Base-by-base conservation (phyloP, 345 rosid species). In the Firmiana major region DNA sequence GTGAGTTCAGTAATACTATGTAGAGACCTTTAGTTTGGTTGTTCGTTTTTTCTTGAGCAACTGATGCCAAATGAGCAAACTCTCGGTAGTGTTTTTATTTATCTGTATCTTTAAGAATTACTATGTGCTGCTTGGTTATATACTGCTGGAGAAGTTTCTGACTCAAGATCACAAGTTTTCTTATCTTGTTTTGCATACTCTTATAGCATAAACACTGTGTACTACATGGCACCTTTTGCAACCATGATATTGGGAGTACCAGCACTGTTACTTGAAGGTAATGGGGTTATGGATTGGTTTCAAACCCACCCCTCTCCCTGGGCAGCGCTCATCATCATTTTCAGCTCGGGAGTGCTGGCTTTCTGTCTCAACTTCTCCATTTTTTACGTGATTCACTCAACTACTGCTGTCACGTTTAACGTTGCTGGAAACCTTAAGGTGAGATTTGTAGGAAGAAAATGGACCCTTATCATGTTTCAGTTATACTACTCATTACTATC, bases 381-480 rank as follows among this genome's bases (percentile, higher is more conserved):
- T 77, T 96, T 96, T 79, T 96, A 96, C 3, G 99, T 96, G 75
- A 96, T 96, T 76, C 99, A 96, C 86, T 96, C 99, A 19, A 96
- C 99, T 71, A 96, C 99, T 21, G 99, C 99, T 15, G 99, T 96
- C 76, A 96, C 99, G 28, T 96, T 96, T 83, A 96, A 96, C 16
- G 99, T 96, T 73, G 99, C 99, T 22, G 99, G 99, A 79, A 96
- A 96, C 83, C 97, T 96, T 28, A 96, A 96, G 99, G 99, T 93
- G 86, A 88, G 88, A 79, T 40, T 22, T 72, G 22, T 78, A 4
- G 24, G 7, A 6, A 43, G 42, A 42, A 49, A 15, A 65, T 12
- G 17, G 57, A 63, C 7, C 15, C 4, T 26, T 6, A 74, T 79
- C 46, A 55, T 10, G 38, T 31, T 38, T 22, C 62, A 19, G 57